Evolutionary conservation across 768 basidiomycete genomes (phyloP).

Genomic region (Boletus rex-veris): DNA sequence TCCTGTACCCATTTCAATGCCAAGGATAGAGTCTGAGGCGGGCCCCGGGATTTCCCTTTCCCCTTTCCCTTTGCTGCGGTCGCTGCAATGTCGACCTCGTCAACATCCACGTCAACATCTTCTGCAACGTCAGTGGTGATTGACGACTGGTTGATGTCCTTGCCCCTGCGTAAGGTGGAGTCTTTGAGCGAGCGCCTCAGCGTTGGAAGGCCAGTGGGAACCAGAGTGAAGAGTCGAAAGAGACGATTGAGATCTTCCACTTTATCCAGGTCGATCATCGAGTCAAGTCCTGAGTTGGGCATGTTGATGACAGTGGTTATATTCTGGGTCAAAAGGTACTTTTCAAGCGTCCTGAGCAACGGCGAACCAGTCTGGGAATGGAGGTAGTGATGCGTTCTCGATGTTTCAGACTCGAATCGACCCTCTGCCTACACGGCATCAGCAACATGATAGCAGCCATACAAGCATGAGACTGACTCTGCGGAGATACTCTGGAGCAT

Average conservation of each 20-base stretch:
- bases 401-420: conserved; percentile 79
- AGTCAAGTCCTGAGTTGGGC: conserved; percentile 79
- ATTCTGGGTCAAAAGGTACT: conserved; percentile 74
- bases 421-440: conserved; percentile 59
- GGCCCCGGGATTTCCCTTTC: conserved; percentile 50
- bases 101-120: conserved; percentile 34
- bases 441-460: not conserved
- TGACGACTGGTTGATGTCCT: conserved; percentile 72
- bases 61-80: conserved; percentile 46
- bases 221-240: conserved; percentile 69
- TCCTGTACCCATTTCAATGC: conserved; percentile 94
- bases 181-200: conserved; percentile 67
- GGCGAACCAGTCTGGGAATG: conserved; percentile 66
- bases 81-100: conserved; percentile 35
- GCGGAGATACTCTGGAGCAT: conserved; percentile 78
- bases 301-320: conserved; percentile 71
- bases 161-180: conserved; percentile 71
- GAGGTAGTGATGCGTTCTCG: conserved; percentile 82
- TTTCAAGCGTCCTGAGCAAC: conserved; percentile 72
- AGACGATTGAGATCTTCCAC: conserved; percentile 73
- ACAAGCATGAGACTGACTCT: conserved; percentile 48
- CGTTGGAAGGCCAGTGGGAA: conserved; percentile 60
- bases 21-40: conserved; percentile 42
- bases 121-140: conserved; percentile 36
- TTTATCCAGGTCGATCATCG: conserved; percentile 82